Conservation (phyloP, 495 filamentous ascomycete species). For the Tuber borchii region DNA sequence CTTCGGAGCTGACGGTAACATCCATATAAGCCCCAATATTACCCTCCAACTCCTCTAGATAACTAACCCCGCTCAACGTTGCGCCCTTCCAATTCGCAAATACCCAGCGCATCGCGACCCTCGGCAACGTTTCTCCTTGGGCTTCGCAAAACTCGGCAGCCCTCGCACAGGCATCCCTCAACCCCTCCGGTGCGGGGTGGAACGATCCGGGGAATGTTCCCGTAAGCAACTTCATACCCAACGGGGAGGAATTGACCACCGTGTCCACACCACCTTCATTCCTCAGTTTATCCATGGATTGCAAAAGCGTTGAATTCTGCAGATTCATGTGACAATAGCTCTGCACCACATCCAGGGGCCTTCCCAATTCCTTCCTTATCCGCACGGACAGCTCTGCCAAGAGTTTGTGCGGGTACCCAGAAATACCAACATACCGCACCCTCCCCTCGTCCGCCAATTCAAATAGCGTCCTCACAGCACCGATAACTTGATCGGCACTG, state of each 20-base stretch:
- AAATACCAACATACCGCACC: slow-evolving; percentile 81
- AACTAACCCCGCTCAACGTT: slow-evolving; percentile 46
- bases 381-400: slow-evolving; percentile 68
- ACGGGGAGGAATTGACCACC: slow-evolving; percentile 75
- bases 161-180: slow-evolving; percentile 55
- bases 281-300: slow-evolving; percentile 54
- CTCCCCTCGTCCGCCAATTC: slow-evolving; percentile 56
- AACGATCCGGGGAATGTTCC: slow-evolving; percentile 69
- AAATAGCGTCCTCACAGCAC: slow-evolving; percentile 56
- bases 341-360: slow-evolving; percentile 81
- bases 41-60: slow-evolving; percentile 46
- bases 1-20: slow-evolving; percentile 6
- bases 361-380: slow-evolving; percentile 67
- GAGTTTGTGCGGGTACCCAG: slow-evolving; percentile 73
- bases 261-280: slow-evolving; percentile 69
- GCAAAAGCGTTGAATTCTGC: slow-evolving; percentile 67
- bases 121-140: slow-evolving; percentile 68
- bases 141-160: slow-evolving; percentile 53
- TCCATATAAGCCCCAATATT: slow-evolving; percentile 45
- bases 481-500: slow-evolving; percentile 53
- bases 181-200: slow-evolving; percentile 72
- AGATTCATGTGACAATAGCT: slow-evolving; percentile 89
- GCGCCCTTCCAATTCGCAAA: slow-evolving; percentile 73
- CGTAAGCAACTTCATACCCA: slow-evolving; percentile 85
- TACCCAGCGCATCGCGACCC: slow-evolving; percentile 75